Conservation (phyloP, 2,329 filamentous ascomycete genomes). For the Scedosporium apiospermum region DNA sequence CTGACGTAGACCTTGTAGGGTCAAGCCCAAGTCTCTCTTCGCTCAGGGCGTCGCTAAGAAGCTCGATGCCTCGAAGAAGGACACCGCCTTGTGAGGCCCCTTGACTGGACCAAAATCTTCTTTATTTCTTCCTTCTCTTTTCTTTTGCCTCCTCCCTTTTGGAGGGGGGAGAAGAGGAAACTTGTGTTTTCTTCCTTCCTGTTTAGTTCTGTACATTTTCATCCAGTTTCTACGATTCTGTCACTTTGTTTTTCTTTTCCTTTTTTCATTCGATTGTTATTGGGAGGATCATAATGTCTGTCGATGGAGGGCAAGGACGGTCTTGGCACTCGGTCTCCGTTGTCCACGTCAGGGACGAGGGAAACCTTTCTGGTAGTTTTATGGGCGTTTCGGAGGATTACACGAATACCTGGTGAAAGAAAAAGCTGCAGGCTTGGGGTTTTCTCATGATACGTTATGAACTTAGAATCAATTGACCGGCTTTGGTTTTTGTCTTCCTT, state of each 20-base stretch:
- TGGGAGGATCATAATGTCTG: constrained; percentile 1
- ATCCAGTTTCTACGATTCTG: neutral
- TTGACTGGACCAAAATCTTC: constrained; percentile 11
- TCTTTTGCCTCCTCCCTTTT: neutral
- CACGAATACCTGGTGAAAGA: neutral
- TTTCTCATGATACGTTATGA: constrained; percentile 6
- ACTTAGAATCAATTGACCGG: constrained; percentile 3
- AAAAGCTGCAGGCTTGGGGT: neutral
- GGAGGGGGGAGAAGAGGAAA: neutral
- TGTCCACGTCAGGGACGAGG: neutral
- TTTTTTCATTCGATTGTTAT: constrained; percentile 6
- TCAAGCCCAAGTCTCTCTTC: constrained; percentile 60
- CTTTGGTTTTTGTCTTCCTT: constrained; percentile 4
- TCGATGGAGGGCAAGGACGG: constrained; percentile 8
- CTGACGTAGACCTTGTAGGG: constrained; percentile 25
- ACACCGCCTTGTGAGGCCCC: constrained; percentile 20
- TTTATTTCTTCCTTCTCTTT: too few species aligned
- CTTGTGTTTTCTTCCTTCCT: neutral
- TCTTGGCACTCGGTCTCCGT: neutral
- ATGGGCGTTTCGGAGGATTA: neutral
- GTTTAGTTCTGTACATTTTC: neutral
- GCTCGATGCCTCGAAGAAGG: constrained; percentile 29
- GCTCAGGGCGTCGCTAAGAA: constrained; percentile 57
- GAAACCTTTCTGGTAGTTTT: neutral
- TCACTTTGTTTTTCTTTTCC: constrained; percentile 5